A percentile compares a stretch with the other conserved stretches of the same genome.
Evolutionary conservation across 2,329 filamentous ascomycete species (phyloP).

Genomic region (Orbilia ellipsospora): DNA sequence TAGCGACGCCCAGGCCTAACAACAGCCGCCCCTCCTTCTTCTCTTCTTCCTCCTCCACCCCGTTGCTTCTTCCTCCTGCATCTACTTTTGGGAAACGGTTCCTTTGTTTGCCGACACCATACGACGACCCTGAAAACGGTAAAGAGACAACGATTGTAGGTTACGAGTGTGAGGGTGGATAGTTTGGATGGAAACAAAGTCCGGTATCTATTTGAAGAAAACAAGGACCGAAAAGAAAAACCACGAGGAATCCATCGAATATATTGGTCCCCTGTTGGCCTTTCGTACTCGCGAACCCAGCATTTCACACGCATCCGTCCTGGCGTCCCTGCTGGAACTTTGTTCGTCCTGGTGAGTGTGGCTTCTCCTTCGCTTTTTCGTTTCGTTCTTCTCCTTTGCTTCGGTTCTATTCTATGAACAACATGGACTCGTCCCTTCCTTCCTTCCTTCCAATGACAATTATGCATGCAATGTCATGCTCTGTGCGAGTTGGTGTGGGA

Average conservation of each 20-base stretch:
- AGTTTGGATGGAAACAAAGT: slow-evolving; percentile 1
- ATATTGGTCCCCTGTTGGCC: not conserved
- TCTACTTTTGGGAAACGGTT: slow-evolving; percentile 13
- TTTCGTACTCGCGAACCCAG: not conserved
- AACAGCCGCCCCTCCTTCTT: slow-evolving; percentile 2
- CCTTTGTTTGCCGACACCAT: not conserved
- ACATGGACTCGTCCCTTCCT: not conserved
- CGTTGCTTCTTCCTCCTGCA: not conserved
- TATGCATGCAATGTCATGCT: not conserved
- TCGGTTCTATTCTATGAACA: not conserved
- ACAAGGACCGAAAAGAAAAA: not conserved
- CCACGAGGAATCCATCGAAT: not conserved
- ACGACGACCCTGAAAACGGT: slow-evolving; percentile 4
- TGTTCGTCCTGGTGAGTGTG: slow-evolving; percentile 22
- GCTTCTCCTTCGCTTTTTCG: slow-evolving; percentile 13
- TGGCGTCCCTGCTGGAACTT: not conserved
- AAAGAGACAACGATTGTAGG: no score
- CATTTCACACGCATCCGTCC: slow-evolving; percentile 8
- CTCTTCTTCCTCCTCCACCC: not conserved
- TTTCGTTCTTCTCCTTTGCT: not conserved
- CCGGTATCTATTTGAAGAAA: slow-evolving; percentile 8
- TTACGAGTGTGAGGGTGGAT: not conserved
- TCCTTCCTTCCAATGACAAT: not conserved
- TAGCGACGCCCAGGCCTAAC: slow-evolving; percentile 12
- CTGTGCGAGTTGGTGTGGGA: slow-evolving; percentile 14